Evolutionary conservation across 331 rosid genomes (phyloP).

Genomic region (Malus hybrid): DNA sequence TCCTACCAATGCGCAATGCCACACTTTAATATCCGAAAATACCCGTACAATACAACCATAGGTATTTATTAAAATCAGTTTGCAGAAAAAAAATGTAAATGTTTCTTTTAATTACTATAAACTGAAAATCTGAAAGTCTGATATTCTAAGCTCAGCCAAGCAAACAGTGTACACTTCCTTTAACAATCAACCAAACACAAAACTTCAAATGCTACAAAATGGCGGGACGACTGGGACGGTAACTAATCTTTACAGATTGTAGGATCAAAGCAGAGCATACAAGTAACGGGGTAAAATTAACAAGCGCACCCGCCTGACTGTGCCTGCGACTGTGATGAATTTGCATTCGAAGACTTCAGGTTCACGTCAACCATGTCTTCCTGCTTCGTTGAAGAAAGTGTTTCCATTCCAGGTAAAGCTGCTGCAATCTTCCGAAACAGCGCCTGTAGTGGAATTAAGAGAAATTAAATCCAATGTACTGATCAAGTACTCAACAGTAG

Average conservation of each 20-base stretch:
- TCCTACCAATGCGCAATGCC: too few relatives aligned
- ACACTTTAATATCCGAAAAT: too few relatives aligned
- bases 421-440: slow-evolving; percentile 97
- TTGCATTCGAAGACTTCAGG: slow-evolving; percentile 56
- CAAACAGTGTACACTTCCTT: neutral
- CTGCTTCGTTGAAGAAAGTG: slow-evolving; percentile 85
- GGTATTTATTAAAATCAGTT: neutral
- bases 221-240: neutral
- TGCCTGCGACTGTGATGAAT: slow-evolving; percentile 57
- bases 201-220: neutral
- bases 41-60: neutral
- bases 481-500: too few relatives aligned
- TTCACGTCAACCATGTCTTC: slow-evolving; percentile 99
- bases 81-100: neutral
- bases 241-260: slow-evolving; percentile 10
- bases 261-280: neutral
- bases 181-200: slow-evolving; percentile 4
- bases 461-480: neutral
- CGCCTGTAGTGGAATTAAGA: slow-evolving; percentile 46
- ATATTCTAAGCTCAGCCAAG: neutral
- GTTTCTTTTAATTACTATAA: neutral
- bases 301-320: slow-evolving; percentile 83
- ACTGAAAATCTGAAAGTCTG: neutral
- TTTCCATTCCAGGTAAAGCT: slow-evolving; percentile 98
- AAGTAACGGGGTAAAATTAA: slow-evolving; percentile 8